These are phyloP conservation scores for Avena atlantica DNA, from an alignment of 176 grass and related monocot genomes.

Conservation along the genomic window DNA sequence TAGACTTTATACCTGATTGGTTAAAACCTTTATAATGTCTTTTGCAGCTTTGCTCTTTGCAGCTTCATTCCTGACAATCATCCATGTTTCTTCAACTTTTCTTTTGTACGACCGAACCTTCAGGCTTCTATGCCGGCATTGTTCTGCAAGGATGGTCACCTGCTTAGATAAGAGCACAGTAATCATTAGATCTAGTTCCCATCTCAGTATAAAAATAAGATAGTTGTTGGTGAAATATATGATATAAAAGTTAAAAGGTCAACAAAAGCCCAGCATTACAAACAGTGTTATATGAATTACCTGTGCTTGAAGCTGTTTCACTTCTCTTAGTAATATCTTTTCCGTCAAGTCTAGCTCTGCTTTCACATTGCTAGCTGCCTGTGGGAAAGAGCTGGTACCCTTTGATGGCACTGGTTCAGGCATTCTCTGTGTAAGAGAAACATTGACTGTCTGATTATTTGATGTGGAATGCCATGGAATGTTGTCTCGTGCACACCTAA, in stretches of 20 bases:
- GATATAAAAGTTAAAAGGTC: background rate
- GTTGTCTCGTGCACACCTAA: constrained; percentile 49
- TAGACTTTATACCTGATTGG: constrained; percentile 71
- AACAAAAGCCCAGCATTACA: background rate
- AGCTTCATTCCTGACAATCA: constrained; percentile 71
- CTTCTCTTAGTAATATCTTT: constrained; percentile 68
- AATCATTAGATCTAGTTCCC: background rate
- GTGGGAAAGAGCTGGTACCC: constrained; percentile 10
- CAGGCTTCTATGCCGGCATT: constrained; percentile 78
- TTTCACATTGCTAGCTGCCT: constrained; percentile 42
- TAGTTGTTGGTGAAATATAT: background rate
- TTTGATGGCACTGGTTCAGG: constrained; percentile 23
- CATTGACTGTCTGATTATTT: constrained; percentile 23
- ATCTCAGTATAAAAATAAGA: background rate
- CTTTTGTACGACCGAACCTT: constrained; percentile 79
- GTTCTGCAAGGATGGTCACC: constrained; percentile 67
- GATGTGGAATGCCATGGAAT: constrained; percentile 25
- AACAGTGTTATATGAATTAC: constrained; percentile 40
- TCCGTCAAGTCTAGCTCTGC: constrained; percentile 59
- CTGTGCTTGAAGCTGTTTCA: constrained; percentile 71
- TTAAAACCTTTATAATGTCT: constrained; percentile 82
- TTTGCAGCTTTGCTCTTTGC: constrained; percentile 89
- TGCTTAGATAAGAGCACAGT: constrained; percentile 45
- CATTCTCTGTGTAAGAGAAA: constrained; percentile 16
- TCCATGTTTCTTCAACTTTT: constrained; percentile 89